phyloP scores from a whole-genome alignment of 1,284 basidiomycete genomes.

The Boletus semigastroideus region DNA sequence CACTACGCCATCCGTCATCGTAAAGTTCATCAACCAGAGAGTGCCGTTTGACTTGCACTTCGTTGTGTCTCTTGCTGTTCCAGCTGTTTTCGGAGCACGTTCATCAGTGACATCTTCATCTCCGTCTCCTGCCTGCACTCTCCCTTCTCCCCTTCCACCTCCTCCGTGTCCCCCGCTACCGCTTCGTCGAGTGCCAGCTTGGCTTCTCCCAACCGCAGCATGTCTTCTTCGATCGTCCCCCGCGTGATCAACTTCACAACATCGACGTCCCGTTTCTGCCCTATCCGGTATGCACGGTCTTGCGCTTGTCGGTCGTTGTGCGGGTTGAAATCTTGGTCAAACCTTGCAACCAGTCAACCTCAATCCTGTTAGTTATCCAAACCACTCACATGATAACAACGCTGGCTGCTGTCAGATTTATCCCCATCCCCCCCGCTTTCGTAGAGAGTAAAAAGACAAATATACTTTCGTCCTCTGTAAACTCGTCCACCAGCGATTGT shows the following conservation, averaged over 20 bases:
- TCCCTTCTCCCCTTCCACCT: slow-evolving; percentile 51
- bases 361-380: not conserved
- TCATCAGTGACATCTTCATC: slow-evolving; percentile 82
- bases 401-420: slow-evolving; percentile 90
- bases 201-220: slow-evolving; percentile 85
- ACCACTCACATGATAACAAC: slow-evolving; percentile 81
- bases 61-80: slow-evolving; percentile 30
- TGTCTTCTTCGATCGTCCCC: slow-evolving; percentile 96
- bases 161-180: slow-evolving; percentile 74
- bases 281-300: slow-evolving; percentile 98
- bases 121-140: slow-evolving; percentile 72
- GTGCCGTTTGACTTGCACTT: slow-evolving; percentile 1
- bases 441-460: slow-evolving; percentile 94
- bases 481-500: slow-evolving; percentile 93
- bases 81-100: slow-evolving; percentile 71
- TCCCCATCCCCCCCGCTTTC: slow-evolving; percentile 91
- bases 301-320: slow-evolving; percentile 95
- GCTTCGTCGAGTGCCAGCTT: slow-evolving; percentile 92
- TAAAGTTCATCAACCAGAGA: slow-evolving; percentile 10
- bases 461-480: slow-evolving; percentile 92
- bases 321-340: slow-evolving; percentile 97
- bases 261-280: slow-evolving; percentile 88
- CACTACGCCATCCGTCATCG: slow-evolving; percentile 9
- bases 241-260: slow-evolving; percentile 93
- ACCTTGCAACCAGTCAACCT: slow-evolving; percentile 45